Evolutionary conservation across 768 basidiomycete species (phyloP).

Genomic region (Mycena amicta): DNA sequence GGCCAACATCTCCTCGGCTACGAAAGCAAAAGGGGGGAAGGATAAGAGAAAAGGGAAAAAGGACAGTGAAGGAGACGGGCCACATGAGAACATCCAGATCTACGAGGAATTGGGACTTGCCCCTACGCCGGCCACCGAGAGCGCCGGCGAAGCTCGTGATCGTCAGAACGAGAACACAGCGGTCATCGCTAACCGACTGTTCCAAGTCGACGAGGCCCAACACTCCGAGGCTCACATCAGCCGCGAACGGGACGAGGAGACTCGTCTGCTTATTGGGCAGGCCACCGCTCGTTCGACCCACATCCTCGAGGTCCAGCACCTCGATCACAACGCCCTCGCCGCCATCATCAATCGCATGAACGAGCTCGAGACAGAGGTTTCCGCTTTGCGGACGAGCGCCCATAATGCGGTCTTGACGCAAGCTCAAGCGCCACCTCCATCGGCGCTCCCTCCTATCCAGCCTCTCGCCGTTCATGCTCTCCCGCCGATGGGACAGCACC

Average conservation of each 20-base stretch:
- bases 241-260: slow-evolving; percentile 1
- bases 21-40: not conserved
- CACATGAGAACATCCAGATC: not conserved
- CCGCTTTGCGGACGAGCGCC: not conserved
- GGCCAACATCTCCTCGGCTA: not conserved
- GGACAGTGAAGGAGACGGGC: not conserved
- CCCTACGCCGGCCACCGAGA: not conserved
- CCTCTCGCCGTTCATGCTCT: not conserved
- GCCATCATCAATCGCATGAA: not conserved
- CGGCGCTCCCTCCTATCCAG: not conserved
- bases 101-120: not conserved
- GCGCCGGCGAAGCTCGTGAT: not conserved
- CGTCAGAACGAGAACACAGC: slow-evolving; percentile 1
- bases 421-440: not conserved
- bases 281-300: not conserved
- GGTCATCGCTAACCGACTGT: not conserved
- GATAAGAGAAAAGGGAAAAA: not conserved
- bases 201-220: not conserved
- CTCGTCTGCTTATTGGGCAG: not conserved
- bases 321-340: not conserved
- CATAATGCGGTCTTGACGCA: not conserved
- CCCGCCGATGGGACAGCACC: not conserved
- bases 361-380: not conserved
- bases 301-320: not conserved
- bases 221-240: not conserved